These are phyloP conservation scores for Stemphylium beticola DNA, from an alignment of 2,329 filamentous ascomycete genomes.

Conservation along the genomic window DNA sequence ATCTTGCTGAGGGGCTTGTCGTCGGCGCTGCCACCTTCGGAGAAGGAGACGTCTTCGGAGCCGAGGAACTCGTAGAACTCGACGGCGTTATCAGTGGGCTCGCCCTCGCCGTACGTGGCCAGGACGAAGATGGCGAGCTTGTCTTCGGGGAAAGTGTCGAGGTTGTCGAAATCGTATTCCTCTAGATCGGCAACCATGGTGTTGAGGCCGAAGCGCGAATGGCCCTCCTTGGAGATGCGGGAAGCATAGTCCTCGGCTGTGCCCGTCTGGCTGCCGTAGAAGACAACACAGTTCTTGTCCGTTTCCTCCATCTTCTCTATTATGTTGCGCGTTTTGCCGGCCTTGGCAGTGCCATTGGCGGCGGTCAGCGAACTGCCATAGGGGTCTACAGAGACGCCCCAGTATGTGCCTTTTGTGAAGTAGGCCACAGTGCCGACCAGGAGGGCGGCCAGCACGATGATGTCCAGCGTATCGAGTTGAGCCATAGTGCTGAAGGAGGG, in stretches of 20 bases:
- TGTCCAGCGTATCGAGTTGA: slow-evolving; percentile 93
- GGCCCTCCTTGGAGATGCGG: slow-evolving; percentile 93
- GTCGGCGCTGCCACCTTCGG: slow-evolving; percentile 65
- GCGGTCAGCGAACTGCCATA: slow-evolving; percentile 78
- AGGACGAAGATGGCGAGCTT: slow-evolving; percentile 95
- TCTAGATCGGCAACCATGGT: slow-evolving; percentile 98
- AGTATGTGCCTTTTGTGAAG: slow-evolving; percentile 96
- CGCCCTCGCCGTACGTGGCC: slow-evolving; percentile 96
- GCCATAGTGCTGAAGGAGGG: slow-evolving; percentile 69
- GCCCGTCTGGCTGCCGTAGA: slow-evolving; percentile 98
- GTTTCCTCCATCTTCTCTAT: slow-evolving; percentile 95
- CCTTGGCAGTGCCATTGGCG: slow-evolving; percentile 69
- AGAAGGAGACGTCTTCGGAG: slow-evolving; percentile 80
- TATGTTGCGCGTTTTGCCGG: slow-evolving; percentile 88
- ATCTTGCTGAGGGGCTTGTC: slow-evolving; percentile 80
- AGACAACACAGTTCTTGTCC: slow-evolving; percentile 96
- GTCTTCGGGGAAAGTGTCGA: slow-evolving; percentile 86
- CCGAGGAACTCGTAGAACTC: slow-evolving; percentile 98
- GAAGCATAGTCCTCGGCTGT: slow-evolving; percentile 99
- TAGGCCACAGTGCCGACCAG: slow-evolving; percentile 89
- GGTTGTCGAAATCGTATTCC: slow-evolving; percentile 95
- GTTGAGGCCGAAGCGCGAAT: slow-evolving; percentile 92
- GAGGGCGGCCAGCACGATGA: slow-evolving; percentile 85
- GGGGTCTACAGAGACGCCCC: slow-evolving; percentile 86
- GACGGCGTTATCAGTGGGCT: slow-evolving; percentile 97